Evolutionary conservation across 1,139 yeast genomes (phyloP).

Genomic region (Taphrina betulina): DNA sequence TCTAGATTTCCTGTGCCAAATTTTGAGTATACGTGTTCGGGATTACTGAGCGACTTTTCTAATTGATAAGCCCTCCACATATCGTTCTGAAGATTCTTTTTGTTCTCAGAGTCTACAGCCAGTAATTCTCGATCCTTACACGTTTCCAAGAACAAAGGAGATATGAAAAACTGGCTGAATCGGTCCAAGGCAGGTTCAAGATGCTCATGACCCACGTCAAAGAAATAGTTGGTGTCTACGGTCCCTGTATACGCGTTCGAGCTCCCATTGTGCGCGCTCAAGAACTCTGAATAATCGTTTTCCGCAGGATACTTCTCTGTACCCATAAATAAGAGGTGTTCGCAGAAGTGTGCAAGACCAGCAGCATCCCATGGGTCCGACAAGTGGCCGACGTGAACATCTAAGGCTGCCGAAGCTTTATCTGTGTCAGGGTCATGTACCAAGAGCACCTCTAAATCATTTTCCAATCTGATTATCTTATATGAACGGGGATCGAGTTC

Average conservation of each 20-base stretch:
- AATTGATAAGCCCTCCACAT: conserved; percentile 84
- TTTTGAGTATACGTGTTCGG: conserved; percentile 66
- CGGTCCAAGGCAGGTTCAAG: conserved; percentile 86
- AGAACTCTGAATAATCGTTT: conserved; percentile 76
- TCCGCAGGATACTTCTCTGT: conserved; percentile 87
- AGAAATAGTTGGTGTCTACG: conserved; percentile 86
- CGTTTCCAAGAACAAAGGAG: conserved; percentile 74
- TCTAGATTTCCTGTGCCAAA: conserved; percentile 70
- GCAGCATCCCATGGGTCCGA: conserved; percentile 71
- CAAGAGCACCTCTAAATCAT: conserved; percentile 69
- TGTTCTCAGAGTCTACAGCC: conserved; percentile 95
- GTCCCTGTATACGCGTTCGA: conserved; percentile 86
- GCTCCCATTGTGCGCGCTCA: conserved; percentile 67
- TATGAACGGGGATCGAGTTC: conserved; percentile 45
- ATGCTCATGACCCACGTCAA: conserved; percentile 73
- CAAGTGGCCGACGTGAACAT: conserved; percentile 87
- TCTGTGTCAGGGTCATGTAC: conserved; percentile 85
- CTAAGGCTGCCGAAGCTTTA: conserved; percentile 88
- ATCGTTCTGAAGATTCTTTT: conserved; percentile 88
- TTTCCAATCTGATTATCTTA: conserved; percentile 62
- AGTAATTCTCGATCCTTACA: conserved; percentile 89
- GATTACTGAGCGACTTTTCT: conserved; percentile 70
- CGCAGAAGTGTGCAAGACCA: conserved; percentile 96
- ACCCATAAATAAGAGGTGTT: conserved; percentile 95
- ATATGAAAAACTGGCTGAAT: conserved; percentile 85